These are phyloP conservation scores for Clarireedia monteithiana DNA, from an alignment of 2,329 filamentous ascomycete genomes.

Conservation along the genomic window DNA sequence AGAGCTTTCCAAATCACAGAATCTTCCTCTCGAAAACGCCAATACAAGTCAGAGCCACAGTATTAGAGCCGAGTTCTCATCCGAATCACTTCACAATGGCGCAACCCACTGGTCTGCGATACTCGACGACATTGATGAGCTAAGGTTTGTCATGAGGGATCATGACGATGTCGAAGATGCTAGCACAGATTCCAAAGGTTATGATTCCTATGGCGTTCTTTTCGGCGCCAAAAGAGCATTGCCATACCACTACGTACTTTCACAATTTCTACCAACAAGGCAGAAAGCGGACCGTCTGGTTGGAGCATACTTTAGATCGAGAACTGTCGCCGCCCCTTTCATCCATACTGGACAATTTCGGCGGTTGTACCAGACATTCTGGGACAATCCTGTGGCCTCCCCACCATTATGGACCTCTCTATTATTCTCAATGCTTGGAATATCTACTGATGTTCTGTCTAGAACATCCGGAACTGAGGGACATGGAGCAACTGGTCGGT, in stretches of 20 bases:
- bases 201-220: neutral
- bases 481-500: neutral
- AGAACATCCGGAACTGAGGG: neutral
- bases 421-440: slow-evolving; percentile 19
- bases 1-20: neutral
- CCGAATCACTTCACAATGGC: slow-evolving; percentile 7
- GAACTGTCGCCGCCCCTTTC: slow-evolving; percentile 16
- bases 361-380: slow-evolving; percentile 19
- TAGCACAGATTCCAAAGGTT: neutral
- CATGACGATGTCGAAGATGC: neutral
- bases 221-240: neutral
- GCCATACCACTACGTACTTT: slow-evolving; percentile 14
- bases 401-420: slow-evolving; percentile 22
- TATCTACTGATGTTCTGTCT: slow-evolving; percentile 10
- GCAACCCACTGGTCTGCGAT: slow-evolving; percentile 21
- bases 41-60: neutral
- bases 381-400: slow-evolving; percentile 9
- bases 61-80: neutral
- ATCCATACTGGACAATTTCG: slow-evolving; percentile 20
- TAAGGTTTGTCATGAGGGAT: slow-evolving; percentile 9
- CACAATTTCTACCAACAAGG: slow-evolving; percentile 16
- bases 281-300: slow-evolving; percentile 15
- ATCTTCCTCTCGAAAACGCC: neutral
- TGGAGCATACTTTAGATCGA: slow-evolving; percentile 15
- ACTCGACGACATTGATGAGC: slow-evolving; percentile 21